A percentile compares a stretch with the other conserved stretches of the same genome.
Evolutionary conservation across 106 monocot species (phyloP).

Genomic region (Vanilla planifolia): DNA sequence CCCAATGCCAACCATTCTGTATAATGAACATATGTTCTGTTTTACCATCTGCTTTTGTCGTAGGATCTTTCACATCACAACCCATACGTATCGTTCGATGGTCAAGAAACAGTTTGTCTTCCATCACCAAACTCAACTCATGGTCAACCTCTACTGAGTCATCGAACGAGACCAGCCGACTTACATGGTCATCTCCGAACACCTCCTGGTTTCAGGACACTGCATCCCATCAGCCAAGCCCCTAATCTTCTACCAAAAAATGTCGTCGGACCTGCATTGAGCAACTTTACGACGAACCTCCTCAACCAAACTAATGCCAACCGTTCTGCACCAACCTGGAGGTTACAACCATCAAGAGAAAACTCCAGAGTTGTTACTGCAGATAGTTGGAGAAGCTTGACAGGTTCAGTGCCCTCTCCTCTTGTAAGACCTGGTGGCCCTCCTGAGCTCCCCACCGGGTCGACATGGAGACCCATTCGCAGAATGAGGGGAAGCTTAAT

Average conservation of each 20-base stretch:
- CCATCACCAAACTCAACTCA: slow-evolving; percentile 18
- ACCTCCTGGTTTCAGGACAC: not conserved
- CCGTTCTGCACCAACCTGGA: not conserved
- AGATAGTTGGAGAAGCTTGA: slow-evolving; percentile 7
- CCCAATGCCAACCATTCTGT: no score
- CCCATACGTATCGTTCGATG: slow-evolving; percentile 2
- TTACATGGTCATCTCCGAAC: not conserved
- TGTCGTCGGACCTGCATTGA: slow-evolving; percentile 5
- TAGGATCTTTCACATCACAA: not conserved
- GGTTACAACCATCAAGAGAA: not conserved
- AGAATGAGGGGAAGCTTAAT: slow-evolving; percentile 84
- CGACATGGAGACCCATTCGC: slow-evolving; percentile 71
- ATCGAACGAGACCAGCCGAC: not conserved
- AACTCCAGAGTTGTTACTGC: not conserved
- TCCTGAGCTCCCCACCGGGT: slow-evolving; percentile 31
- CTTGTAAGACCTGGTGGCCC: not conserved
- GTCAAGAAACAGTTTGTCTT: slow-evolving; percentile 15
- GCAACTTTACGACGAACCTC: not conserved
- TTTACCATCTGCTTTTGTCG: not conserved
- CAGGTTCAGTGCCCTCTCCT: not conserved
- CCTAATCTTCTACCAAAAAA: not conserved
- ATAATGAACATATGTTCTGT: no score
- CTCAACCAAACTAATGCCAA: not conserved
- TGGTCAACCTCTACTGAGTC: slow-evolving; percentile 3
- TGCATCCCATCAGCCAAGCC: slow-evolving; percentile 10